Evolutionary conservation across 345 rosid species (phyloP).

Genomic region (Noccaea bulbosa): DNA sequence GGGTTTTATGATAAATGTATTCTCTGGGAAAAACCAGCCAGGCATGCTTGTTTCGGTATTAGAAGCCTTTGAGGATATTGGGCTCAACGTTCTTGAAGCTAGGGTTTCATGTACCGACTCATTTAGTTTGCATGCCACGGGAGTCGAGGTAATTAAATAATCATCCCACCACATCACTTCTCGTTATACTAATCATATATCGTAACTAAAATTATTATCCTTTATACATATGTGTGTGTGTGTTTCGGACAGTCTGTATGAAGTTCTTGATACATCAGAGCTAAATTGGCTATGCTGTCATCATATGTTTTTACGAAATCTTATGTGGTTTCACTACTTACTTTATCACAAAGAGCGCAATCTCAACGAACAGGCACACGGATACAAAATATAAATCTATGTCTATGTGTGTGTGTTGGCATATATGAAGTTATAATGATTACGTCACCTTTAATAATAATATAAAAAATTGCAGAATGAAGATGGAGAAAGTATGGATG

Average conservation of each 20-base stretch:
- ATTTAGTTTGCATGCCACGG: conserved; percentile 72
- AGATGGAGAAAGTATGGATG: conserved; percentile 60
- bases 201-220: neutral
- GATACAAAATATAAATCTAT: conserved; percentile 31
- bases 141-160: conserved; percentile 62
- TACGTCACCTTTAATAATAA: conserved; percentile 20
- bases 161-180: neutral
- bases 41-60: conserved; percentile 79
- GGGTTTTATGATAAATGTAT: conserved; percentile 73
- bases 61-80: conserved; percentile 84
- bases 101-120: conserved; percentile 89
- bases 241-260: neutral
- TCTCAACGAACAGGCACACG: conserved; percentile 25
- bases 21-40: conserved; percentile 63
- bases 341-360: neutral
- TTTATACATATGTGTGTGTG: neutral
- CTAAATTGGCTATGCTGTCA: conserved; percentile 1
- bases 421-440: neutral
- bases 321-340: conserved; percentile 5
- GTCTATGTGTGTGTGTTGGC: conserved; percentile 28
- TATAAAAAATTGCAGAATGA: conserved; percentile 54
- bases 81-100: conserved; percentile 82
- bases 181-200: neutral
- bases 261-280: conserved; percentile 11
- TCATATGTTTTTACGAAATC: conserved; percentile 3